Base-by-base conservation (phyloP, 2,329 filamentous ascomycete species). In the Scedosporium minutisporum region DNA sequence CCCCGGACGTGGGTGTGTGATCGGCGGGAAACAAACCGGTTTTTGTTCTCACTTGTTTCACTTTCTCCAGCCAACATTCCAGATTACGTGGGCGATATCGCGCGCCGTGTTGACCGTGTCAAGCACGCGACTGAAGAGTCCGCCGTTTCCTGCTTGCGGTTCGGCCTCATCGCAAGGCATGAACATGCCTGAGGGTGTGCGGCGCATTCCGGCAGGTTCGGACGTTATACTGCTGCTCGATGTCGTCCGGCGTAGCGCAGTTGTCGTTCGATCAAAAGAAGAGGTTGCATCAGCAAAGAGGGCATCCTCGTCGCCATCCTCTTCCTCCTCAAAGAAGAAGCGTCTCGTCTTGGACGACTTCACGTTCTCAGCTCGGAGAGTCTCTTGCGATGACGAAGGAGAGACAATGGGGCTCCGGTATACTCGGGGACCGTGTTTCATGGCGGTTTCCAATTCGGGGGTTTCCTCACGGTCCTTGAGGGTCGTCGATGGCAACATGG, bases 111-210 rank as follows among this genome's bases (percentile, higher is more conserved):
- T 88, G 74, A 88, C 84, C 69, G 90, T 93, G 75, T 96, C 90
- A 71, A 93, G 86, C 59, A 96, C 87, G 69, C 87, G 86, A 65
- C 90, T 89, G 70, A 96, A 83, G 62, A 96, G 80, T 57, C 88
- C 88, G 60, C 82, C 79, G 69, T 78, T 84, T 65, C 80, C 77
- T 57, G 74, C 80, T 9, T 25, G 60, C 71, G 74, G 78, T 66
- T 91, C 89, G 64, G 86, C 86, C 68, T 92, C 88, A 68, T 92
- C 89, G 68, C 87, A 89, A 6, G 91, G 90, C 89, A 96, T 93
- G 69, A 96, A 89, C 90, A 96, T 96, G 67, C 91, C 92, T 46
- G 91, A 95, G 60, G 86, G 80, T 21, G 91, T 96, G 67, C 92
- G 83, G 65, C 88, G 86, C 79, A 96, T 87, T 61, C 87, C 87